phyloP scores from a whole-genome alignment of 2,329 filamentous ascomycete species.

The Gremmenia infestans region DNA sequence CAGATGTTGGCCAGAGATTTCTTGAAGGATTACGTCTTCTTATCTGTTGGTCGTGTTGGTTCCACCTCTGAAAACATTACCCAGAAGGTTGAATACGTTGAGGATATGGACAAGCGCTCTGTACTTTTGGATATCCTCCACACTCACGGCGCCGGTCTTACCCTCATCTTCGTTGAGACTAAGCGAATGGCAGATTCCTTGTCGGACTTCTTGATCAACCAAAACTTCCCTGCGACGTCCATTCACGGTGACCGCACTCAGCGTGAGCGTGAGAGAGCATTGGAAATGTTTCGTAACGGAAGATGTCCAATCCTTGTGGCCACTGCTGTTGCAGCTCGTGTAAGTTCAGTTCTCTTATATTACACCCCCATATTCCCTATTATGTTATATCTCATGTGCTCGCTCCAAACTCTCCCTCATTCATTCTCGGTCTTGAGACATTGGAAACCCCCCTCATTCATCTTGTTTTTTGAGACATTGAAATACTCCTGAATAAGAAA shows the following conservation, averaged over 20 bases:
- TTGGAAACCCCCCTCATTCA: too few relatives aligned
- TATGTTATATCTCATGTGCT: too few relatives aligned
- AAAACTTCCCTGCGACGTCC: slow-evolving; percentile 95
- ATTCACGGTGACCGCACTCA: slow-evolving; percentile 99
- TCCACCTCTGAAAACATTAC: slow-evolving; percentile 99
- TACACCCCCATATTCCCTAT: too few relatives aligned
- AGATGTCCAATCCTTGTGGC: slow-evolving; percentile 96
- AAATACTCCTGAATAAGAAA: too few relatives aligned
- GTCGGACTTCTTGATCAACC: slow-evolving; percentile 97
- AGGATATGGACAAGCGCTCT: slow-evolving; percentile 95
- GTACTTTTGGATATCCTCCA: slow-evolving; percentile 96
- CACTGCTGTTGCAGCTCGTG: slow-evolving; percentile 85
- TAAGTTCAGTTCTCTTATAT: slow-evolving; percentile 5
- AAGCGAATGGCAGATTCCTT: slow-evolving; percentile 99
- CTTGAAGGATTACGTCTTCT: slow-evolving; percentile 98
- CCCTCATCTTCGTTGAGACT: slow-evolving; percentile 97
- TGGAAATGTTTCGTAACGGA: slow-evolving; percentile 95
- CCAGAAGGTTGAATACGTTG: slow-evolving; percentile 96
- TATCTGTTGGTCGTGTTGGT: slow-evolving; percentile 96
- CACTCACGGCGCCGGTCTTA: slow-evolving; percentile 83
- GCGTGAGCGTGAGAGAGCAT: slow-evolving; percentile 94
- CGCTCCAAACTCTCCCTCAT: too few relatives aligned
- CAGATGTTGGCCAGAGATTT: slow-evolving; percentile 99
- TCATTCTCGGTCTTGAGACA: too few relatives aligned
- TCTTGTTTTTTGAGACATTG: too few relatives aligned